Base-by-base conservation (phyloP, 345 rosid species). In the Gossypium thurberi region DNA sequence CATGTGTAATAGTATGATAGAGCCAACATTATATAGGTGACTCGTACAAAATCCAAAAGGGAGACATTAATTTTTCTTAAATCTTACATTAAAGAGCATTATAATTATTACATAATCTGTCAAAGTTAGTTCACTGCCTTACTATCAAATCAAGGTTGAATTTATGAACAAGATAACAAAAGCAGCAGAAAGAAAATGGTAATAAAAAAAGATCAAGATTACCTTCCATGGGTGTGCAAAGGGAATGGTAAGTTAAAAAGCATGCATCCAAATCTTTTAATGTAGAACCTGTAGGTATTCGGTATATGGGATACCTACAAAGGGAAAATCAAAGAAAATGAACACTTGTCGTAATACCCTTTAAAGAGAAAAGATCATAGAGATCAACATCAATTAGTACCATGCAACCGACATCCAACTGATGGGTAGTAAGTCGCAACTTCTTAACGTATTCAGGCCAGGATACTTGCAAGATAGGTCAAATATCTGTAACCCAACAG, bases 391-490 rank as follows among this genome's bases (percentile, higher is more conserved):
- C 25, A 72, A 48, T 57, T 73, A 33, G 72, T 79, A 82, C 84
- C 84, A 82, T 28, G 84, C 84, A 50, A 82, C 80, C 52, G 84
- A 74, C 43, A 81, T 58, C 84, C 81, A 81, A 57, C 84, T 81
- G 68, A 64, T 28, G 20, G 81, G 84, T 51, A 78, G 74, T 65
- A 82, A 74, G 69, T 82, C 84, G 51, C 82, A 79, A 70, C 84
- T 82, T 74, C 72, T 76, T 37, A 76, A 62, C 18, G 76, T 76
- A 62, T 71, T 73, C 76, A 82, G 44, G 18, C 56, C 78, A 51
- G 84, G 82, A 66, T 33, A 78, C 21, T 14, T 73, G 7, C 10
- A 2, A 43, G 82, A 73, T 28, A 78, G 84, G 72, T 76, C 80
- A 26, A 61, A 18, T 55, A 82, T 74, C 84, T 82, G 80, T 26